Evolutionary conservation across 176 grass and related monocot genomes (phyloP), one percentile per base, ranked within the genome.

Genomic region (Dactylis glomerata): DNA sequence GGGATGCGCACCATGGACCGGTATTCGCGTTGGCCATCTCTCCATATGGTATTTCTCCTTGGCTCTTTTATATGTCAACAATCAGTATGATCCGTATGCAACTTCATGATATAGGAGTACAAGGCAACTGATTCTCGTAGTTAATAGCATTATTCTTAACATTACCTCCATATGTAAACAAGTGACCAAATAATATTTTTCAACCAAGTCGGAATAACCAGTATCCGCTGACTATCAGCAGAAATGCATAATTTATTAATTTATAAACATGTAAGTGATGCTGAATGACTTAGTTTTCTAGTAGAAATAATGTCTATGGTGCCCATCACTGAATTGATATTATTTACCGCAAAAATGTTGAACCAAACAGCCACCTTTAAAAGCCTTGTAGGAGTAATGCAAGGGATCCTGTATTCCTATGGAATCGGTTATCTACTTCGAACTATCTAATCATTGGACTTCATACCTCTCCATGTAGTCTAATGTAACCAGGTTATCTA

Each of bases 11-110:
- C 82, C 79, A 41, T 41, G 81, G 79, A 2, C 85, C 92, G 0
- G 91, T 97, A 5, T 81, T 97, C 16, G 90, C 94, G 0, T 76
- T 97, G 89, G 76, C 75, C 40, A 44, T 90, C 51, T 88, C 94
- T 79, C 80, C 79, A 3, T 92, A 94, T 63, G 94, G 94, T 97
- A 97, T 56, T 72, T 62, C 28, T 68, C 37, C 45, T 72, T 75
- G 2, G 6, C 10, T 65, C 28, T 20, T 0, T 72, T 47, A 37
- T 49, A 6, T 78, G 63, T 9, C 14, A 7, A 45, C n/a, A n/a
- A n/a, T 8, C 85, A 44, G 33, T 27, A 23, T 26, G 10, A 10
- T 19, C 10, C 12, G 41, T 75, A 58, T 69, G 61, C 59, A 77
- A 9, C 2, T 24, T 71, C 79, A 2, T 20, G 36, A 47, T 32